Evolutionary conservation across 202 grass and related monocot genomes (phyloP), one percentile per base, ranked within the genome.

Genomic region (Schoenoplectus tabernaemontani): DNA sequence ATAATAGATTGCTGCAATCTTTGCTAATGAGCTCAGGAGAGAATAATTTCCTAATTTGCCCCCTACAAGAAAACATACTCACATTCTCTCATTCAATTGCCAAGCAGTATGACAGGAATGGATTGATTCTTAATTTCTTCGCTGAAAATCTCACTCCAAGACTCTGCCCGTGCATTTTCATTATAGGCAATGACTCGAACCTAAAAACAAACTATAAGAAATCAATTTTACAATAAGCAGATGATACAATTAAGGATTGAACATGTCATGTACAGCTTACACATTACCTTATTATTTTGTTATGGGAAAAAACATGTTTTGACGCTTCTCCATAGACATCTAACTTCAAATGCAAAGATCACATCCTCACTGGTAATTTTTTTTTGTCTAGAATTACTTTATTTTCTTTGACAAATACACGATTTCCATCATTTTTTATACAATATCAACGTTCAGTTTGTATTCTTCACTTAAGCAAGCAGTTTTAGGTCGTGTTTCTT

Each of bases 81-180:
- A 93, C 94, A 97, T 97, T 80, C 94, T 61, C 80, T 97, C 94
- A 50, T 93, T 97, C 84, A 93, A 62, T 41, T 97, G 94, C 89
- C 87, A 97, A 74, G 94, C 79, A 79, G 89, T 78, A 97, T 90
- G 32, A 97, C 94, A 61, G 94, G 94, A 73, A 93, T 92, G 17
- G 89, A 97, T 20, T 87, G 89, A 32, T 83, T 82, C 10, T 69
- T 87, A 77, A 91, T 97, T 48, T 92, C 89, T 78, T 97, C 91
- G 83, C 94, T 93, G 67, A 75, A 93, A 39, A 93, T 82, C 72
- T 92, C 79, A 85, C 94, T 91, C 91, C 94, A 93, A 9, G 80
- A 78, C 28, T 93, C 79, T 34, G 89, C 87, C 72, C 82, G 85
- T 84, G 88, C 82, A 51, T 59, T 90, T 77, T 93, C 91, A 72